These are phyloP conservation scores for Hymenoscyphus repandus DNA, from an alignment of 2,329 filamentous ascomycete species.

Conservation along the genomic window DNA sequence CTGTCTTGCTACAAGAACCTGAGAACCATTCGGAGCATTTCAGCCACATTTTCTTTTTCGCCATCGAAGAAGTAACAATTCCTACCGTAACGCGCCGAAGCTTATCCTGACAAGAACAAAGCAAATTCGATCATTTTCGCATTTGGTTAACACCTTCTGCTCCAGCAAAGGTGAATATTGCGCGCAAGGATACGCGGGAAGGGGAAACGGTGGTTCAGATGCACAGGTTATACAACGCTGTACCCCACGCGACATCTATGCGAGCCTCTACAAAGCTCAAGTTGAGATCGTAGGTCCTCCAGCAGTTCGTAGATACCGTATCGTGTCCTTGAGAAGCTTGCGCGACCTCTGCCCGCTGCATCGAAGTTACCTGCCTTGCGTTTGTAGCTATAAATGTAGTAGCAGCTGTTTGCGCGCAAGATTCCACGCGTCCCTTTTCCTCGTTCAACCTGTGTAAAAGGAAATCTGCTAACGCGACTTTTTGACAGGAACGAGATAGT, in stretches of 20 bases:
- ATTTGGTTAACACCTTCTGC: background rate
- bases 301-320: slow-evolving; percentile 27
- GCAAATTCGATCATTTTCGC: background rate
- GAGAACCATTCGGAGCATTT: no score
- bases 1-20: no score
- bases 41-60: no score
- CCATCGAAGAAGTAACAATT: no score
- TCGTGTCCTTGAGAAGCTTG: slow-evolving; percentile 19
- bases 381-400: slow-evolving; percentile 4
- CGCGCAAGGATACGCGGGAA: background rate
- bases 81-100: background rate
- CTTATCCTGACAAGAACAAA: background rate
- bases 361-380: slow-evolving; percentile 3
- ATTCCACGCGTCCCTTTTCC: background rate
- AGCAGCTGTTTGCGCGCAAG: slow-evolving; percentile 6
- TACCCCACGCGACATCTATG: slow-evolving; percentile 30
- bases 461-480: slow-evolving; percentile 13
- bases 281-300: slow-evolving; percentile 31
- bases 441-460: background rate
- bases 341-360: slow-evolving; percentile 14
- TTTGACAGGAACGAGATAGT: background rate
- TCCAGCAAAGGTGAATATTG: background rate
- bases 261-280: slow-evolving; percentile 28
- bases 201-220: slow-evolving; percentile 13
- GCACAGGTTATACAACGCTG: slow-evolving; percentile 25